Conservation (phyloP, 164 flowering plant species). For the Liquidambar formosana region DNA sequence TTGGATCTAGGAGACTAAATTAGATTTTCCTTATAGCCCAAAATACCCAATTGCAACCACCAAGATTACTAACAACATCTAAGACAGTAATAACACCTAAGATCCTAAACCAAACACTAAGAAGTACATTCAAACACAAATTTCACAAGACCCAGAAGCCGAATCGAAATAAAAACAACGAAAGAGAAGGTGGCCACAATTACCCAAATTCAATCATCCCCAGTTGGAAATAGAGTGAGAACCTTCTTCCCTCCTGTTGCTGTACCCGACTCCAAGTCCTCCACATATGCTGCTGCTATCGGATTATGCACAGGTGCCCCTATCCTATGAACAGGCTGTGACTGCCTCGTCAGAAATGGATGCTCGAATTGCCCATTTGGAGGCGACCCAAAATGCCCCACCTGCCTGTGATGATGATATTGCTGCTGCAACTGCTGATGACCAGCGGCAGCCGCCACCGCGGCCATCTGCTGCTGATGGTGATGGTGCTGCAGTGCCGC, state of each 20-base stretch:
- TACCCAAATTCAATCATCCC: slow-evolving; percentile 72
- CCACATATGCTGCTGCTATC: slow-evolving; percentile 39
- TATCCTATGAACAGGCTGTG: slow-evolving; percentile 54
- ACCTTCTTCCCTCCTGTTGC: slow-evolving; percentile 70
- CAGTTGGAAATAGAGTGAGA: slow-evolving; percentile 91
- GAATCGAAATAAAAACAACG: slow-evolving; percentile 13
- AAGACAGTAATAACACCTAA: slow-evolving; percentile 10
- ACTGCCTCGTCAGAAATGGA: slow-evolving; percentile 57
- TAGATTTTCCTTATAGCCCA: not conserved
- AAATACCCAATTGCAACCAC: not conserved
- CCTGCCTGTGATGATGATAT: slow-evolving; percentile 54
- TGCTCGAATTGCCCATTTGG: slow-evolving; percentile 76
- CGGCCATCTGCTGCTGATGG: slow-evolving; percentile 58
- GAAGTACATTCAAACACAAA: slow-evolving; percentile 7
- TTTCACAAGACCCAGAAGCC: slow-evolving; percentile 16
- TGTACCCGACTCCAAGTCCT: slow-evolving; percentile 62
- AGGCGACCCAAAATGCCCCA: slow-evolving; percentile 74
- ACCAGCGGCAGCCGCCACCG: slow-evolving; percentile 37
- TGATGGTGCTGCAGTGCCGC: slow-evolving; percentile 54
- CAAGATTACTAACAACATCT: slow-evolving; percentile 12
- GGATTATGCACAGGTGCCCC: slow-evolving; percentile 45
- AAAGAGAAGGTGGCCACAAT: slow-evolving; percentile 1
- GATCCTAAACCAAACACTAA: slow-evolving; percentile 12
- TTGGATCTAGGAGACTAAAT: slow-evolving; percentile 6
- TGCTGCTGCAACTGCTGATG: slow-evolving; percentile 48